phyloP scores from a whole-genome alignment of 306 rosid species.

The Oxytropis ochrocephala region DNA sequence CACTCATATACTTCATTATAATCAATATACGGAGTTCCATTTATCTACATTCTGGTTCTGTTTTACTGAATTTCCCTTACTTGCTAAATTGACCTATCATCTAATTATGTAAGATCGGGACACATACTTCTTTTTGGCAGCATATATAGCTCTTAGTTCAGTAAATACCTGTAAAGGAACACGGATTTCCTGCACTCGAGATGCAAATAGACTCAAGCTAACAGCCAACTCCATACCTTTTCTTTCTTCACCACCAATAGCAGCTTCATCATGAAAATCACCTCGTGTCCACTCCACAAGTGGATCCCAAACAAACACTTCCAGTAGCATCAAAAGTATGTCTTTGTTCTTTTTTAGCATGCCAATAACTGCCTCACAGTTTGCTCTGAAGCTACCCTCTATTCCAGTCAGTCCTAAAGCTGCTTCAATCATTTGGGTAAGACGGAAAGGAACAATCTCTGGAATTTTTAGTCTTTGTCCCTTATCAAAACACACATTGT shows the following conservation, averaged over 20 bases:
- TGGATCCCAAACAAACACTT: slow-evolving; percentile 96
- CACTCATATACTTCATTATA: too few species aligned
- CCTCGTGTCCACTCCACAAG: slow-evolving; percentile 98
- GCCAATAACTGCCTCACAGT: slow-evolving; percentile 76
- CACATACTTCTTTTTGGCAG: slow-evolving; percentile 3
- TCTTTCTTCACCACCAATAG: slow-evolving; percentile 97
- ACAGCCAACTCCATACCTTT: slow-evolving; percentile 99
- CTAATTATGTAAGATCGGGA: slow-evolving; percentile 3
- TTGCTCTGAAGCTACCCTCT: slow-evolving; percentile 93
- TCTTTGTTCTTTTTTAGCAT: slow-evolving; percentile 85
- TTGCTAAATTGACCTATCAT: too few species aligned
- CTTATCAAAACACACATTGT: slow-evolving; percentile 93
- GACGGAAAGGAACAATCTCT: slow-evolving; percentile 97
- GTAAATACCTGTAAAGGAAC: slow-evolving; percentile 83
- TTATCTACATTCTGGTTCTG: too few species aligned
- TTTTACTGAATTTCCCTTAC: too few species aligned
- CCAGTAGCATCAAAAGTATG: slow-evolving; percentile 78
- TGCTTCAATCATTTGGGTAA: slow-evolving; percentile 86
- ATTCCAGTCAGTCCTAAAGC: slow-evolving; percentile 89
- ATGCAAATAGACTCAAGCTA: slow-evolving; percentile 94
- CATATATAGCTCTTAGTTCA: slow-evolving; percentile 1
- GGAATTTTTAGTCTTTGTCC: slow-evolving; percentile 89
- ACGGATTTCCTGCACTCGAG: slow-evolving; percentile 96
- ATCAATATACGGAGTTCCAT: too few species aligned
- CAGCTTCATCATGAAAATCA: slow-evolving; percentile 93